Evolutionary conservation across 768 basidiomycete genomes (phyloP), one percentile per base, ranked within the genome.

Genomic region (Hemileccinum rubropunctum): DNA sequence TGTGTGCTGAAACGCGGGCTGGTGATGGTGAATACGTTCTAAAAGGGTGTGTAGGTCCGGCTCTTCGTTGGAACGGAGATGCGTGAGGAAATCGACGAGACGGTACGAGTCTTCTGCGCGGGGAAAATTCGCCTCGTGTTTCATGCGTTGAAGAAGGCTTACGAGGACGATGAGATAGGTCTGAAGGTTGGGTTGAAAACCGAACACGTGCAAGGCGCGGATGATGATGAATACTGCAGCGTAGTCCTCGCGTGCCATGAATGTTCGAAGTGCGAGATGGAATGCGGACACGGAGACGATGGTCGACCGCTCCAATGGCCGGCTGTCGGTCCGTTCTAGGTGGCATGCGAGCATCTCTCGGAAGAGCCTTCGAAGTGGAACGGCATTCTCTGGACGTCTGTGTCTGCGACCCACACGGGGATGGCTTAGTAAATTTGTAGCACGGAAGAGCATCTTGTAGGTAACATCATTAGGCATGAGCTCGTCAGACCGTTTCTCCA

Each of bases 181-280:
- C 37, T 62, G 65, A 7, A 69, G 54, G 28, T 68, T 71, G 12
- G 73, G 58, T 1, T 56, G 54, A 12, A 75, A 58, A 2, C 62
- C 59, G 30, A 71, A 61, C 0, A 51, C 42, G 14, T 41, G 34
- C 47, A 73, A 67, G 9, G 70, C 53, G 20, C 62, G 65, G 9
- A 82, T 49, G 15, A 64, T 64, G 40, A 76, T 58, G 52, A 71
- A 71, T 1, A 77, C 79, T 1, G 69, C 81, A 11, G 76, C 61
- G 50, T 78, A 82, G 62, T 82, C 82, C 3, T 65, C 63, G 10
- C 63, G 57, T 0, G 59, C 60, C 47, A 82, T 60, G 54, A 80
- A 78, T 0, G 72, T 65, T n/a, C 72, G 71, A 5, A 83, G 65
- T 1, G 73, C 71, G 23, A 70, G 56, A 53, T 73, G 73, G 33